Base-by-base conservation (phyloP, 371 early-diverging fungal genomes). In the Mortierella sp. region DNA sequence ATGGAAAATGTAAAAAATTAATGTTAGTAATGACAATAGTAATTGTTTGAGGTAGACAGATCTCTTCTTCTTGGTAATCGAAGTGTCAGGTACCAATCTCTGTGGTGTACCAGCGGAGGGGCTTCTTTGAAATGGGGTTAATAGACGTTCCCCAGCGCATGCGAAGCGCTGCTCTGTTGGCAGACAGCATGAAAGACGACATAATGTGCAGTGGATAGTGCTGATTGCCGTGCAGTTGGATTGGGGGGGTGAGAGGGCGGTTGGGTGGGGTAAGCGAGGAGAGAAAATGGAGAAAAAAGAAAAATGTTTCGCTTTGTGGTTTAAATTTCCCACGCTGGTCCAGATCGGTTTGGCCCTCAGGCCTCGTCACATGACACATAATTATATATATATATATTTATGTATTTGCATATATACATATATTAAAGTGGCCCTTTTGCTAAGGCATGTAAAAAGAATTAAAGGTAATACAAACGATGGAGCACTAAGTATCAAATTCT, bases 101-200 rank as follows among this genome's bases (percentile, higher is more conserved):
- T 48, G 79, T 79, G n/a, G 74, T 70, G 71, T 79, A 79, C 79
- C 79, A 79, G 47, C 79, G 79, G 68, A 70, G 57, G 24, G 79
- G 79, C 45, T 74, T 79, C 71, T 58, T 70, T 40, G 79, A 67
- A 61, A 79, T 47, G 47, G 74, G 79, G 59, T 79, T 74, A 60
- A 79, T 24, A 52, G 79, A 63, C 41, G 79, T 74, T 63, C 79
- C 79, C 79, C 79, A 79, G 67, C 79, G 79, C 74, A 79, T 74
- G 69, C 77, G 77, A 36, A 77, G 77, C 19, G 79, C 79, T 16
- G 79, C 79, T 61, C 79, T 79, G 66, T 77, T 77, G 58, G 79
- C 79, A 53, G 79, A 79, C 61, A 77, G 69, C 71, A 79, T 63
- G 71, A 79, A 79, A 45, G 79, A 65, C 13, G 79, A 74, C 79